Conservation (phyloP, 371 early-diverging fungal species). For the Mucor indicus region DNA sequence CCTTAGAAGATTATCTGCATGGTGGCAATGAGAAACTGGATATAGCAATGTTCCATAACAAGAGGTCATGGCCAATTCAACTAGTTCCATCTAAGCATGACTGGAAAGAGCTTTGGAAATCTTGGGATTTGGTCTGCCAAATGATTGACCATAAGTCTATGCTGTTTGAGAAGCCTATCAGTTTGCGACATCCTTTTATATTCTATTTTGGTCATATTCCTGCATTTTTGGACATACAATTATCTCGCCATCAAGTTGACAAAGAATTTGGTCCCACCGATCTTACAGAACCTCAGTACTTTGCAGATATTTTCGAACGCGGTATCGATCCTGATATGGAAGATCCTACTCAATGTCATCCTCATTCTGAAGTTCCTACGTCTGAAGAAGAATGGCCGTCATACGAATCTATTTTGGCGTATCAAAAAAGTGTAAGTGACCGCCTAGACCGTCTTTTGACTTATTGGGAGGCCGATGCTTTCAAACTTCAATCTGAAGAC, state of each 20-base stretch:
- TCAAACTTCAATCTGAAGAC: constrained; percentile 8
- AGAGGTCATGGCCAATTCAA: constrained; percentile 20
- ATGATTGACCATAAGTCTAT: constrained; percentile 58
- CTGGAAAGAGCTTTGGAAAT: constrained; percentile 78
- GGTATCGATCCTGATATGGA: constrained; percentile 93
- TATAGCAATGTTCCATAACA: not conserved
- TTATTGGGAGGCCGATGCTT: constrained; percentile 30
- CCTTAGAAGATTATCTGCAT: not conserved
- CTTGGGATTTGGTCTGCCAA: constrained; percentile 74
- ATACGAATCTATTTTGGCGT: constrained; percentile 59
- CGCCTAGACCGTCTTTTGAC: constrained; percentile 52
- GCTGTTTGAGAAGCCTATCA: constrained; percentile 73
- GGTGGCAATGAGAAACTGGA: constrained; percentile 1
- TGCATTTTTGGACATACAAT: constrained; percentile 81
- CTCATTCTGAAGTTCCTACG: constrained; percentile 77
- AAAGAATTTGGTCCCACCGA: constrained; percentile 22
- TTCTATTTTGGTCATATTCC: constrained; percentile 93
- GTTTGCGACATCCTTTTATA: constrained; percentile 83
- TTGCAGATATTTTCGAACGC: constrained; percentile 82
- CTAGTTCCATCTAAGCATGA: constrained; percentile 55
- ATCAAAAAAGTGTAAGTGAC: constrained; percentile 61
- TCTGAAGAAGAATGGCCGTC: constrained; percentile 67
- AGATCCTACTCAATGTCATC: constrained; percentile 72
- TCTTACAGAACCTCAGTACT: constrained; percentile 58
- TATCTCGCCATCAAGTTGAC: constrained; percentile 58